These are phyloP conservation scores for Salisapilia sapeloensis DNA, from an alignment of 352 stramenopile species.

Conservation along the genomic window DNA sequence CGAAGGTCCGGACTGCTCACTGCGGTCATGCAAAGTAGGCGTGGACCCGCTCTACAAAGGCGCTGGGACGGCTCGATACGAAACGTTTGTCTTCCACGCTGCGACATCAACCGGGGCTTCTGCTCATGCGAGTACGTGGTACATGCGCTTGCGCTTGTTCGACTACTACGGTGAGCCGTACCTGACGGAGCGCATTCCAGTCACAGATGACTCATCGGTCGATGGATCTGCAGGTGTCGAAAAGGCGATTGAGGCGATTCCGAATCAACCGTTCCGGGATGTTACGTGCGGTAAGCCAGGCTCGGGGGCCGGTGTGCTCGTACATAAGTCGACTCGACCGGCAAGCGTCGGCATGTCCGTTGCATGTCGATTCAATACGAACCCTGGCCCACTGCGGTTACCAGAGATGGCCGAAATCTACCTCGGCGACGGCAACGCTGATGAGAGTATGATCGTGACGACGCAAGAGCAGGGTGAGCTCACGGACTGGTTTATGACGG, in stretches of 20 bases:
- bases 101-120: constrained; percentile 1
- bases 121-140: constrained; percentile 4
- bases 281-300: constrained; percentile 15
- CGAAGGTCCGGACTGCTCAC: constrained; percentile 63
- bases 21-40: constrained; percentile 45
- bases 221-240: constrained; percentile 3
- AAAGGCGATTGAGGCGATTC: constrained; percentile 20
- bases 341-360: constrained; percentile 17
- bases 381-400: constrained; percentile 28
- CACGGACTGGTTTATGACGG: constrained; percentile 34
- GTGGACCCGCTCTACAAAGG: constrained; percentile 47
- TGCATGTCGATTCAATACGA: constrained; percentile 32
- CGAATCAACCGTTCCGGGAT: constrained; percentile 23
- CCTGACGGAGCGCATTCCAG: constrained; percentile 28
- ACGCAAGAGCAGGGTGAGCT: constrained; percentile 17
- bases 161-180: constrained; percentile 52
- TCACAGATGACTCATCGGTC: constrained; percentile 9
- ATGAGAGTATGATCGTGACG: constrained; percentile 10
- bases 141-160: constrained; percentile 34
- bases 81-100: constrained; percentile 39
- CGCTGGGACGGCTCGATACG: constrained; percentile 11
- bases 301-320: neutral
- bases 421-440: constrained; percentile 5
- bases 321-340: constrained; percentile 1
- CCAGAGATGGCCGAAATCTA: constrained; percentile 19